Base-by-base conservation (phyloP, 768 basidiomycete species). In the Tulasnella sp. region DNA sequence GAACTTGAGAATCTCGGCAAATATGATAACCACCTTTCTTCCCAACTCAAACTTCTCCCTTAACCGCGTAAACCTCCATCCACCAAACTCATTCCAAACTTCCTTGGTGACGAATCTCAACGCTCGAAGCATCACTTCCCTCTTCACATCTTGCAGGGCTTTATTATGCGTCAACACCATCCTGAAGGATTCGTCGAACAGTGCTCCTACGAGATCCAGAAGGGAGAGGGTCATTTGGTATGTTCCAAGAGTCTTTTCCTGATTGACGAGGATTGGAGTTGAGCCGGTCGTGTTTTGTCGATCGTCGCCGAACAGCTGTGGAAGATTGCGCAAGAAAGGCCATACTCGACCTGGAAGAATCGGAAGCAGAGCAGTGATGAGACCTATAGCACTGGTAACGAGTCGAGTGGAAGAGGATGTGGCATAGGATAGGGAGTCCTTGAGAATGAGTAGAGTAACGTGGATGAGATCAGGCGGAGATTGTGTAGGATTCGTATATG, bases 1-100 rank as follows among this genome's bases (percentile, higher is more conserved):
- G 12, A 37, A 27, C 7, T 33, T 52, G 39, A 93, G 63, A 10
- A 90, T 73, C 34, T 75, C 72, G 12, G 73, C 67, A 61, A 84
- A 92, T 25, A 92, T 67, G 6, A 70, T 68, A 8, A 78, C 73
- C 22, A 89, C 69, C 13, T 78, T 69, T 46, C 73, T 70, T 16
- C 81, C 82, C 41, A 96, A 81, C 66, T 88, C 83, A 59, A 87
- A 92, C 33, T 84, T 74, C 60, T 88, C 83, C 4, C 81, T 81
- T 10, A 91, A 70, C 49, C 82, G 81, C 3, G 70, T 69, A 57
- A 90, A 95, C 62, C 85, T 84, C 91, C 91, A 96, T 2, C 78
- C 76, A 33, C 78, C 62, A 63, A 88, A 83, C 58, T 83, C 81
- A 0, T 82, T 75, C 91, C 91, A 96, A 16, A 93, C 78, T 62